These are phyloP conservation scores for Tetracentron sinense DNA, from an alignment of 164 flowering plant genomes.

Conservation along the genomic window DNA sequence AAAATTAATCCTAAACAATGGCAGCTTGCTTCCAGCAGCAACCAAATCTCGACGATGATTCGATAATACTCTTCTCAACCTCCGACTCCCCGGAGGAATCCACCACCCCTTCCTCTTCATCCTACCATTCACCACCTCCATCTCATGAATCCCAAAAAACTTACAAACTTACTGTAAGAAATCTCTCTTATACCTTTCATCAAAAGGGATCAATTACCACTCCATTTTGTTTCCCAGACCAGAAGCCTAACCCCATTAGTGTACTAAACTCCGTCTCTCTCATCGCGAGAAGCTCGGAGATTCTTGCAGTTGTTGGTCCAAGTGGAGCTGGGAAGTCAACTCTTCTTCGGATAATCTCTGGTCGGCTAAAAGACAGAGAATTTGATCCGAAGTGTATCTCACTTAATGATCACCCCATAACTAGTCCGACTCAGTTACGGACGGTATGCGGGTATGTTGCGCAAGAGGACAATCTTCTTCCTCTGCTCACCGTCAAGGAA, in stretches of 20 bases:
- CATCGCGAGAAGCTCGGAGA: slow-evolving; percentile 51
- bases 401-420: slow-evolving; percentile 39
- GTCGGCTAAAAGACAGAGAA: slow-evolving; percentile 41
- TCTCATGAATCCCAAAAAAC: slow-evolving; percentile 18
- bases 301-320: slow-evolving; percentile 82
- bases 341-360: slow-evolving; percentile 65
- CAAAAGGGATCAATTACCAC: slow-evolving; percentile 14
- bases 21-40: slow-evolving; percentile 36
- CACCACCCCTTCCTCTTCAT: slow-evolving; percentile 52
- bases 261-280: slow-evolving; percentile 77
- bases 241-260: slow-evolving; percentile 35
- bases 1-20: slow-evolving; percentile 24
- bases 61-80: slow-evolving; percentile 50
- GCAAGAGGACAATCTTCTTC: slow-evolving; percentile 79
- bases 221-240: slow-evolving; percentile 13
- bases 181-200: slow-evolving; percentile 55
- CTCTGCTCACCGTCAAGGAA: slow-evolving; percentile 84
- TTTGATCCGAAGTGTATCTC: slow-evolving; percentile 46
- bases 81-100: slow-evolving; percentile 55
- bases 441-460: slow-evolving; percentile 79
- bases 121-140: slow-evolving; percentile 36
- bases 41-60: slow-evolving; percentile 44
- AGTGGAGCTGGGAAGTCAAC: slow-evolving; percentile 93
- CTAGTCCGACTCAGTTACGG: slow-evolving; percentile 47
- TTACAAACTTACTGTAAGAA: slow-evolving; percentile 38